Conservation (phyloP, 73 alveolate species). For the Paramecium primaurelia region DNA sequence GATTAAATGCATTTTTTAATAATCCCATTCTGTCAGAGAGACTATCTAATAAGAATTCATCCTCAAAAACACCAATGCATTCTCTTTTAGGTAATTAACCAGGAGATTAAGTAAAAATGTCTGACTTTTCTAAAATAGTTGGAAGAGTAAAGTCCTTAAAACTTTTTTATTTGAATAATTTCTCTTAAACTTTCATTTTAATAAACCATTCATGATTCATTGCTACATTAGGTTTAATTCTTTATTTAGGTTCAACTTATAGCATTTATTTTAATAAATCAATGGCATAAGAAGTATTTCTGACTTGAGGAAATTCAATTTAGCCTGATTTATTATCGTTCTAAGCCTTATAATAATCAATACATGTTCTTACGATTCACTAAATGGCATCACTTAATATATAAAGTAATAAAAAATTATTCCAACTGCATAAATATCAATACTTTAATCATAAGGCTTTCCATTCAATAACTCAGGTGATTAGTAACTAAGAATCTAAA, state of each 20-base stretch:
- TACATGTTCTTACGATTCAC: slow-evolving; percentile 34
- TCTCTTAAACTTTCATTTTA: slow-evolving; percentile 30
- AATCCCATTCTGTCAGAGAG: slow-evolving; percentile 12
- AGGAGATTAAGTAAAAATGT: slow-evolving; percentile 1
- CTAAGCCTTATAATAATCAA: neutral
- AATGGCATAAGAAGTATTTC: neutral
- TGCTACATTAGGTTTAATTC: neutral
- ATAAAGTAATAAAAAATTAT: slow-evolving; percentile 4
- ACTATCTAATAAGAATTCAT: neutral
- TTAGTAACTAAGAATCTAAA: neutral
- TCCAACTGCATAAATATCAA: neutral
- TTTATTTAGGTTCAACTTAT: neutral
- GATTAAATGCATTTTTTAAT: neutral
- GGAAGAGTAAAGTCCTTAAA: neutral
- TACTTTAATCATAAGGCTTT: neutral
- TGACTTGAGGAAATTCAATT: neutral
- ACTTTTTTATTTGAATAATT: neutral
- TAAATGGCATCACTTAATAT: slow-evolving; percentile 5
- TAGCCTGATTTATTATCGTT: neutral
- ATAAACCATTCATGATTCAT: slow-evolving; percentile 11
- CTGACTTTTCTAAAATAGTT: neutral
- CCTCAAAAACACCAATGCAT: slow-evolving; percentile 26
- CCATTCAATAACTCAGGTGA: slow-evolving; percentile 24
- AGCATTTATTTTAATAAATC: slow-evolving; percentile 1
- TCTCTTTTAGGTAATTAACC: neutral